A percentile compares a stretch with the other conserved stretches of the same genome.
These are phyloP conservation scores for Creolimax fragrantissima DNA, from an alignment of 78 protist genomes.

Conservation along the genomic window DNA sequence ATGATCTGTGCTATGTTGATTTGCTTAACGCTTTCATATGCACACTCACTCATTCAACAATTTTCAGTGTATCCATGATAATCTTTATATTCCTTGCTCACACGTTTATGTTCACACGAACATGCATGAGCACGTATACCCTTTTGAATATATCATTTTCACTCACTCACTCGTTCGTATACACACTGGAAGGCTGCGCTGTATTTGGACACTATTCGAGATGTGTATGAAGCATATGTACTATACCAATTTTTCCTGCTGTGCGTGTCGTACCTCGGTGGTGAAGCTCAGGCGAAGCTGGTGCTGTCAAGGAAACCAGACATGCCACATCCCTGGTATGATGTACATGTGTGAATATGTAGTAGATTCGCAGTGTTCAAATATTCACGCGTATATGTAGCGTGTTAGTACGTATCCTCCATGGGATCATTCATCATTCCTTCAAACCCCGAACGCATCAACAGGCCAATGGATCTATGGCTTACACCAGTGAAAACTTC, in stretches of 20 bases:
- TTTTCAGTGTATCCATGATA: too few species aligned
- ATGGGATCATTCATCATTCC: too few species aligned
- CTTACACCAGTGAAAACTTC: not conserved
- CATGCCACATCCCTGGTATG: not conserved
- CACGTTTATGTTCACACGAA: not conserved
- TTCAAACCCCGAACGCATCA: too few species aligned
- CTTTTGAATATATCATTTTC: not conserved
- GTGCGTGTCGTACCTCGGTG: conserved; percentile 21
- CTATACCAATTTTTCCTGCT: conserved; percentile 38
- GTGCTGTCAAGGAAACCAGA: not conserved
- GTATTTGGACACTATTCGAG: conserved; percentile 30
- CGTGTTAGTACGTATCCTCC: too few species aligned
- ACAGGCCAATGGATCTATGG: not conserved
- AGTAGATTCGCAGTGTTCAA: too few species aligned
- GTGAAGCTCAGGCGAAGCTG: not conserved
- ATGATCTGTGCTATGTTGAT: too few species aligned
- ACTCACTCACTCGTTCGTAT: not conserved
- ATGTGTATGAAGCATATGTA: conserved; percentile 42
- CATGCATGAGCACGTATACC: not conserved
- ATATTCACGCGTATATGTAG: too few species aligned
- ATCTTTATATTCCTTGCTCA: not conserved
- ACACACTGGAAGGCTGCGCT: too few species aligned
- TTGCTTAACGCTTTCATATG: not conserved
- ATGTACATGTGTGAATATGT: too few species aligned
- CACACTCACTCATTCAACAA: not conserved